These are phyloP conservation scores for Kalanchoe fedtschenkoi DNA, from an alignment of 164 flowering plant genomes.

Conservation along the genomic window DNA sequence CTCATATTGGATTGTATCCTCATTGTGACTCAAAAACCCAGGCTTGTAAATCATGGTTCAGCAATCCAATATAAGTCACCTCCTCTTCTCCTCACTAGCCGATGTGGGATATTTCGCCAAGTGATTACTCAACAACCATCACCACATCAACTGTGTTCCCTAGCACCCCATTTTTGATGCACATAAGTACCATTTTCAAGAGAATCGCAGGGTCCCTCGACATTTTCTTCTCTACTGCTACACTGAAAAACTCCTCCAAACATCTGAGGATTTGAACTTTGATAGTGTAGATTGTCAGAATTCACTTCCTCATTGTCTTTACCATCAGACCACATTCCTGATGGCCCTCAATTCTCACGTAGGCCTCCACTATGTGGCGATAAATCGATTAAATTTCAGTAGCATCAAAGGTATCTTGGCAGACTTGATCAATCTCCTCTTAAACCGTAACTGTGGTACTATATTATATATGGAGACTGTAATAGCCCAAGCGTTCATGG, in stretches of 20 bases:
- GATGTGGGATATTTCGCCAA: too few species aligned
- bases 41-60: too few species aligned
- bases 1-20: too few species aligned
- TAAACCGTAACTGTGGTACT: constrained; percentile 34
- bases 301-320: too few species aligned
- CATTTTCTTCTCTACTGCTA: constrained; percentile 41
- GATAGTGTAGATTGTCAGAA: too few species aligned
- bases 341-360: constrained; percentile 25
- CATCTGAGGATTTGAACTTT: too few species aligned
- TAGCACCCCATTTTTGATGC: constrained; percentile 44
- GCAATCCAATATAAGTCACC: too few species aligned
- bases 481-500: constrained; percentile 60
- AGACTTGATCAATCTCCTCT: constrained; percentile 34
- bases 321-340: too few species aligned
- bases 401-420: constrained; percentile 27
- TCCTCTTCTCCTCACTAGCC: too few species aligned
- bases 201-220: constrained; percentile 51
- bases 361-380: constrained; percentile 49
- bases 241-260: constrained; percentile 45
- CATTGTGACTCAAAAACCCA: too few species aligned
- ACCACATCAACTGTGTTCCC: constrained; percentile 57
- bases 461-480: constrained; percentile 73
- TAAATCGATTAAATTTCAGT: constrained; percentile 13
- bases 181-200: constrained; percentile 56
- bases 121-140: too few species aligned